Evolutionary conservation across 139 green algal genomes (phyloP).

Genomic region (Marvania coccoides): DNA sequence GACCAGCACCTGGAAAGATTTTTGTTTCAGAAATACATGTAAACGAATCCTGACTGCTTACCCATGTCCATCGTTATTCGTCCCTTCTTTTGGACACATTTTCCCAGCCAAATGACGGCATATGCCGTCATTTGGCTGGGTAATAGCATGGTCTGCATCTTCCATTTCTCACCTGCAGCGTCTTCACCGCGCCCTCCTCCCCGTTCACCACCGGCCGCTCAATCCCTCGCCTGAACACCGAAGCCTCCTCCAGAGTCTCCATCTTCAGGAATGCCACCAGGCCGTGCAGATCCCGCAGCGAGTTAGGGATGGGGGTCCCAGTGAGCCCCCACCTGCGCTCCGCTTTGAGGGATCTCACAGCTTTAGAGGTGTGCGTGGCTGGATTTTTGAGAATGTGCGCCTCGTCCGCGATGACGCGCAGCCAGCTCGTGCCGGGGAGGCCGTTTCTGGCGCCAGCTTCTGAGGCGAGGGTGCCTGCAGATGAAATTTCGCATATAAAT

Average conservation of each 20-base stretch:
- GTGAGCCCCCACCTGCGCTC: slow-evolving; percentile 20
- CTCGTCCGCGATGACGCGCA: slow-evolving; percentile 55
- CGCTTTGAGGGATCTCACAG: slow-evolving; percentile 22
- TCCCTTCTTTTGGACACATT: too few species aligned
- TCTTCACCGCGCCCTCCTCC: slow-evolving; percentile 28
- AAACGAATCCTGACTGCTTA: too few species aligned
- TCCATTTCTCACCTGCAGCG: slow-evolving; percentile 30
- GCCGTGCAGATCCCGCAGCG: slow-evolving; percentile 18
- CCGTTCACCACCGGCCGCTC: slow-evolving; percentile 48
- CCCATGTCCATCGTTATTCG: too few species aligned
- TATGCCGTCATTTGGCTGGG: too few species aligned
- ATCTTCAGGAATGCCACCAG: slow-evolving; percentile 15
- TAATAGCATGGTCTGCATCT: too few species aligned
- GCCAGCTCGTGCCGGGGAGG: slow-evolving; percentile 10
- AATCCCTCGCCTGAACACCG: slow-evolving; percentile 35
- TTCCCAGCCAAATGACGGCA: too few species aligned
- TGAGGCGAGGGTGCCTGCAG: slow-evolving; percentile 4
- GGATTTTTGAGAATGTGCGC: slow-evolving; percentile 54
- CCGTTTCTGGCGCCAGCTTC: neutral
- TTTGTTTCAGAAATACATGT: too few species aligned
- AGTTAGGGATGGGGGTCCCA: slow-evolving; percentile 14
- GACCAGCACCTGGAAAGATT: slow-evolving; percentile 50
- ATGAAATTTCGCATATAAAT: too few species aligned
- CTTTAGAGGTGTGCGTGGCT: slow-evolving; percentile 23
- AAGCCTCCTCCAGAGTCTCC: slow-evolving; percentile 27